Percentiles rank a stretch among this genome's conserved stretches.
phyloP scores from a whole-genome alignment of 768 basidiomycete genomes.

The Pleurotus tuoliensis region DNA sequence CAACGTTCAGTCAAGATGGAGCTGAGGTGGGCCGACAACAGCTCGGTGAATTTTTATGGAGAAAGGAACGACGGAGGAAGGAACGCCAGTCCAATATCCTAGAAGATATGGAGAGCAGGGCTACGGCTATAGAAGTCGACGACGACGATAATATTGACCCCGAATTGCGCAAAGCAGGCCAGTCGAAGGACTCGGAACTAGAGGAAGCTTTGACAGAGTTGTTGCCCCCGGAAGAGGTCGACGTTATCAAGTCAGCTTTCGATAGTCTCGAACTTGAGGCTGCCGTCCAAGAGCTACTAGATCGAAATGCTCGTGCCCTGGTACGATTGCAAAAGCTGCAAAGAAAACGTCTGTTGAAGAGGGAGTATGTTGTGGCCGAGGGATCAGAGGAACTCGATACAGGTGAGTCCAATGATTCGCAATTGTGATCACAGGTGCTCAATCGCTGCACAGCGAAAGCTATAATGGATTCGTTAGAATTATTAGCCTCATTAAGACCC shows the following conservation, averaged over 20 bases:
- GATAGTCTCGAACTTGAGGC: slow-evolving; percentile 62
- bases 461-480: slow-evolving; percentile 64
- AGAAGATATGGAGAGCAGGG: slow-evolving; percentile 24
- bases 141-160: not conserved
- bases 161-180: slow-evolving; percentile 1
- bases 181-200: slow-evolving; percentile 8
- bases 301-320: slow-evolving; percentile 62
- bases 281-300: slow-evolving; percentile 65
- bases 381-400: slow-evolving; percentile 82
- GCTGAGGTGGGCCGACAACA: slow-evolving; percentile 60
- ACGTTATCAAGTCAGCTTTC: slow-evolving; percentile 56
- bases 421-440: slow-evolving; percentile 8
- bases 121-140: slow-evolving; percentile 9
- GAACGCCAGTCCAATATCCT: slow-evolving; percentile 19
- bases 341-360: slow-evolving; percentile 45
- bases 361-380: slow-evolving; percentile 44
- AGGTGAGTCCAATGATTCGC: slow-evolving; percentile 37
- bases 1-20: slow-evolving; percentile 75
- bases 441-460: slow-evolving; percentile 51
- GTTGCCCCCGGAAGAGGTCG: slow-evolving; percentile 52
- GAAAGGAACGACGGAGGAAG: slow-evolving; percentile 40
- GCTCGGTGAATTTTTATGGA: slow-evolving; percentile 57
- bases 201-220: slow-evolving; percentile 47
- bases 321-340: slow-evolving; percentile 65
- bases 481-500: slow-evolving; percentile 71